Conservation (phyloP, 371 early-diverging fungal genomes). For the Mucor plumbeus region DNA sequence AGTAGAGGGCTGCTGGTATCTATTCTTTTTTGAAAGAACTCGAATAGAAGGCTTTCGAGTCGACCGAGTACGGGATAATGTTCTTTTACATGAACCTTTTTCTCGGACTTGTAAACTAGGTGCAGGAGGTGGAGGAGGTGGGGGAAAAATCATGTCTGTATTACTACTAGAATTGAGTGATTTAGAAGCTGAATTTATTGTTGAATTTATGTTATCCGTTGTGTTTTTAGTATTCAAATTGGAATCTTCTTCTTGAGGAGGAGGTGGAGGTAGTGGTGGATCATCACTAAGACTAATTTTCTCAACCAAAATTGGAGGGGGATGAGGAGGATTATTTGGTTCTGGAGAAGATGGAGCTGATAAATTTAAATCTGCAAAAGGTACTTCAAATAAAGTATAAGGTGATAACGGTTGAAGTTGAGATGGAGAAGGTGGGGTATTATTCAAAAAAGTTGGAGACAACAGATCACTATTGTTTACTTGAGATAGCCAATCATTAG, state of each 20-base stretch:
- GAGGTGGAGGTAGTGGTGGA: slow-evolving; percentile 11
- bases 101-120: slow-evolving; percentile 13
- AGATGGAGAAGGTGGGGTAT: slow-evolving; percentile 48
- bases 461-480: slow-evolving; percentile 21
- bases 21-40: slow-evolving; percentile 36
- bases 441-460: slow-evolving; percentile 23
- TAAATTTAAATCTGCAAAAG: slow-evolving; percentile 47
- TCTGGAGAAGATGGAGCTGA: slow-evolving; percentile 46
- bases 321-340: slow-evolving; percentile 15
- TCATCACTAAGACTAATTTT: slow-evolving; percentile 14
- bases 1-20: slow-evolving; percentile 9
- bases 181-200: background rate
- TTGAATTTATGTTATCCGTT: background rate
- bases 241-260: background rate
- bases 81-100: slow-evolving; percentile 32
- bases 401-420: slow-evolving; percentile 40
- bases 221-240: background rate
- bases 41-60: slow-evolving; percentile 36
- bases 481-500: slow-evolving; percentile 31
- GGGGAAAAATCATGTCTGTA: slow-evolving; percentile 7
- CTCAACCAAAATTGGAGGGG: slow-evolving; percentile 8
- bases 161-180: background rate
- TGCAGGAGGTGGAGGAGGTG: slow-evolving; percentile 20
- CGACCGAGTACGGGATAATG: slow-evolving; percentile 44
- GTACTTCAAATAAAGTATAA: slow-evolving; percentile 44